Evolutionary conservation across 176 grass and related monocot genomes (phyloP).

Genomic region (Puya raimondii): DNA sequence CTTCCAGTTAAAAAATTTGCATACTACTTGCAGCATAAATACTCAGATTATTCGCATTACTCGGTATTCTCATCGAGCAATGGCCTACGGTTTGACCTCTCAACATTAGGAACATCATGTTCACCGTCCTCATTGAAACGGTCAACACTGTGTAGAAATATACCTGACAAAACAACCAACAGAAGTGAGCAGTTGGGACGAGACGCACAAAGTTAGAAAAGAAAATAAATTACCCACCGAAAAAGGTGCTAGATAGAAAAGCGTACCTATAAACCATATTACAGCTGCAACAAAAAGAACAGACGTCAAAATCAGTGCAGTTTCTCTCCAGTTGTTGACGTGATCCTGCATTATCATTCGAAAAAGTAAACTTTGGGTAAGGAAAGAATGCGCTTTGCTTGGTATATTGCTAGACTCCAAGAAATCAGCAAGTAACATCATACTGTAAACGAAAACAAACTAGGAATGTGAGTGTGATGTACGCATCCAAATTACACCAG

Average conservation of each 20-base stretch:
- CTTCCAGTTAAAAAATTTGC: neutral
- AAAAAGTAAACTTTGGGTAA: conserved; percentile 4
- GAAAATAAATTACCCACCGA: neutral
- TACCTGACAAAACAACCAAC: conserved; percentile 36
- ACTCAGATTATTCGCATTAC: conserved; percentile 7
- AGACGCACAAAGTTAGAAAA: neutral
- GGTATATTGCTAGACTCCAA: neutral
- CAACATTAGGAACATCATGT: conserved; percentile 23
- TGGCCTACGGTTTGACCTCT: conserved; percentile 62
- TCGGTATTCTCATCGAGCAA: conserved; percentile 54
- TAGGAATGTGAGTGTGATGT: no score
- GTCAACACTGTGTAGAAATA: conserved; percentile 79
- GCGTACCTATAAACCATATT: conserved; percentile 77
- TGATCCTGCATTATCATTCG: conserved; percentile 57
- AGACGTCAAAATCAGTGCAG: conserved; percentile 75
- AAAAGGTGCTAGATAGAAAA: neutral
- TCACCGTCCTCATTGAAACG: conserved; percentile 56
- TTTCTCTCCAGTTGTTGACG: conserved; percentile 78
- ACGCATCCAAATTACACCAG: no score
- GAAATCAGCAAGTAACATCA: no score
- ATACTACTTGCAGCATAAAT: neutral
- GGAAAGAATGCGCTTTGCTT: neutral
- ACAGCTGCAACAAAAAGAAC: conserved; percentile 62
- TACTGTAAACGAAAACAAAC: no score
- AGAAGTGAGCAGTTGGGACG: neutral